Conservation (phyloP, 2,329 filamentous ascomycete genomes). For the Furcasterigmium sp. region DNA sequence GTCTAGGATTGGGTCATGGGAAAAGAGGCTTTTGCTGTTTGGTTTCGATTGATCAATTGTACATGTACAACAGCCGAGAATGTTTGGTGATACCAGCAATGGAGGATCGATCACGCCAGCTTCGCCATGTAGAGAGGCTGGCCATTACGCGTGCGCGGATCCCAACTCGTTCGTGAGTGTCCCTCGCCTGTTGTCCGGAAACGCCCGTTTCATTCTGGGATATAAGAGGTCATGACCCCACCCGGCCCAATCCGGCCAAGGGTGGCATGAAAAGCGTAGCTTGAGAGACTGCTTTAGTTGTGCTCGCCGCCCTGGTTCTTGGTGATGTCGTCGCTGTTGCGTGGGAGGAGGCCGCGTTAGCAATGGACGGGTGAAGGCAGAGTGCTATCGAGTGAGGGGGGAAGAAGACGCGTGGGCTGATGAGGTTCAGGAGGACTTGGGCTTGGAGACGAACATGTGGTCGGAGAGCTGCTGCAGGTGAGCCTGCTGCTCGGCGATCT, state of each 20-base stretch:
- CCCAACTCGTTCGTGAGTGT: too few relatives aligned
- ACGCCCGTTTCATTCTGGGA: too few relatives aligned
- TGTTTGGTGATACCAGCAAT: neutral
- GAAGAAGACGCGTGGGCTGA: neutral
- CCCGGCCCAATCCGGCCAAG: too few relatives aligned
- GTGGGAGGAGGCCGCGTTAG: conserved; percentile 6
- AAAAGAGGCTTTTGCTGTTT: conserved; percentile 2
- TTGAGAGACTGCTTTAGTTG: conserved; percentile 50
- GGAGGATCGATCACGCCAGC: too few relatives aligned
- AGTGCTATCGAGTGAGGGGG: neutral
- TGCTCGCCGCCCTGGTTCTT: conserved; percentile 65
- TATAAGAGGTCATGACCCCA: too few relatives aligned
- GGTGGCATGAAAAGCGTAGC: too few relatives aligned
- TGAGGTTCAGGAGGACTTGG: neutral
- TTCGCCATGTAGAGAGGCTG: too few relatives aligned
- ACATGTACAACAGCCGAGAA: conserved; percentile 34
- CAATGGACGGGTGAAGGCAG: neutral
- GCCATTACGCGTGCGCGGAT: too few relatives aligned
- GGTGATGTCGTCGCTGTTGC: conserved; percentile 67
- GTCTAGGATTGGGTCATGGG: too few relatives aligned
- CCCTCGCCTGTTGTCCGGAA: too few relatives aligned
- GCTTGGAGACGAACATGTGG: conserved; percentile 64
- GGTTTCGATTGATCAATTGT: conserved; percentile 16
- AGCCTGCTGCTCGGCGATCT: conserved; percentile 70
- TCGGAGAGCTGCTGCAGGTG: conserved; percentile 81